Evolutionary conservation across 805 yeast species (phyloP).

Genomic region (Teunomyces lycoperdinae): DNA sequence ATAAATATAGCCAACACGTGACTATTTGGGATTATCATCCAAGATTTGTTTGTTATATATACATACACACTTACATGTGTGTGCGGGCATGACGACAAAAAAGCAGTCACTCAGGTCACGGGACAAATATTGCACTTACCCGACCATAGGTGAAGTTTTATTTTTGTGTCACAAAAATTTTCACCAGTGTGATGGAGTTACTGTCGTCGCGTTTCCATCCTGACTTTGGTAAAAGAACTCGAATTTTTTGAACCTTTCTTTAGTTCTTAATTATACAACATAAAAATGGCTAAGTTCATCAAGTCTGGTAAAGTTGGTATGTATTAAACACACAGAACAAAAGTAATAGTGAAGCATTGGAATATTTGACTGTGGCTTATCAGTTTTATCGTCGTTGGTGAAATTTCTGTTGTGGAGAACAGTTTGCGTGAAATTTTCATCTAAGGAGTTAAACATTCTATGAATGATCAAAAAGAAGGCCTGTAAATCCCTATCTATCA

Average conservation of each 20-base stretch:
- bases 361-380: background rate
- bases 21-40: no score
- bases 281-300: conserved; percentile 94
- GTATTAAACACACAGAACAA: conserved; percentile 37
- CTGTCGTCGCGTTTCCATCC: conserved; percentile 4
- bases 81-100: background rate
- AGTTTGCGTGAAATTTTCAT: background rate
- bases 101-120: conserved; percentile 13
- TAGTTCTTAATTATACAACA: conserved; percentile 6
- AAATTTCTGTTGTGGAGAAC: background rate
- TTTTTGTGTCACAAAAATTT: conserved; percentile 12
- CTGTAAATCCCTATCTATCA: no score
- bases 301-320: conserved; percentile 99
- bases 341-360: background rate
- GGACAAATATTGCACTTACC: conserved; percentile 5
- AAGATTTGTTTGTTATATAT: no score
- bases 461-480: no score
- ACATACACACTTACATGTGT: no score
- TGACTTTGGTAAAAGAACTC: conserved; percentile 3
- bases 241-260: conserved; percentile 14
- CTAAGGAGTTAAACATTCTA: no score
- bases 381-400: background rate
- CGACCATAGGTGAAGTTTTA: conserved; percentile 1
- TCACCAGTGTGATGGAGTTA: conserved; percentile 9
- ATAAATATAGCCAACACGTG: no score